Evolutionary conservation across 2,329 filamentous ascomycete species (phyloP).

Genomic region (Neoascochyta sp.): DNA sequence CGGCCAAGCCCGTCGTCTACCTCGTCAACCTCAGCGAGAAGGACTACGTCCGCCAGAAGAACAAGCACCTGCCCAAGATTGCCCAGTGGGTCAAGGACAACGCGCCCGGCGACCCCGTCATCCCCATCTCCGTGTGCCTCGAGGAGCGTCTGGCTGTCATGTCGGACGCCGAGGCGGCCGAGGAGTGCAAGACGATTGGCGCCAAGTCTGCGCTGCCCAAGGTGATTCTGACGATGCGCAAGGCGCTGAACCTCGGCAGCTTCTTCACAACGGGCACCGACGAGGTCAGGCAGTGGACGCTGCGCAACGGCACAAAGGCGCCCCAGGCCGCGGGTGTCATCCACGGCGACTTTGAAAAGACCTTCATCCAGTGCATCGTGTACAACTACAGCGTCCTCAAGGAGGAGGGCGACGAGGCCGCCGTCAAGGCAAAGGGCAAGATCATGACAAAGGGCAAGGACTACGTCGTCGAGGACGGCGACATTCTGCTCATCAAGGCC

Average conservation of each 20-base stretch:
- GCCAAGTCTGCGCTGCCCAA: conserved; percentile 89
- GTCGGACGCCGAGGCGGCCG: conserved; percentile 69
- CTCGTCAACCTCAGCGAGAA: conserved; percentile 95
- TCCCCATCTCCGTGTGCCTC: conserved; percentile 87
- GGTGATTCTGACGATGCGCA: conserved; percentile 88
- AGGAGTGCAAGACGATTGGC: conserved; percentile 85
- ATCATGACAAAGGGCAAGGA: conserved; percentile 99
- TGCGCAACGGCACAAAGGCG: conserved; percentile 94
- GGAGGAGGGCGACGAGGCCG: conserved; percentile 82
- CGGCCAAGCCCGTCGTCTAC: conserved; percentile 95
- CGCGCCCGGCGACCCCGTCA: conserved; percentile 80
- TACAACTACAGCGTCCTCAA: conserved; percentile 82
- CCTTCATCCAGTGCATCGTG: conserved; percentile 93
- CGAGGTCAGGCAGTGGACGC: conserved; percentile 98
- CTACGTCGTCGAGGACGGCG: conserved; percentile 83
- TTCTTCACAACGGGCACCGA: conserved; percentile 98
- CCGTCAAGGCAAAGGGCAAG: conserved; percentile 92
- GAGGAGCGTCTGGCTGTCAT: conserved; percentile 87
- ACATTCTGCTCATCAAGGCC: conserved; percentile 82
- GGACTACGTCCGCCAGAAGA: conserved; percentile 98
- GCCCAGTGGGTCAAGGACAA: conserved; percentile 94
- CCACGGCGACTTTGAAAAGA: conserved; percentile 98
- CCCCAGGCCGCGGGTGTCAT: conserved; percentile 97
- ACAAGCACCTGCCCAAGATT: conserved; percentile 94
- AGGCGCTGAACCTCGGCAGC: conserved; percentile 80